These are phyloP conservation scores for Lojkania enalia DNA, from an alignment of 2,329 filamentous ascomycete genomes.

Conservation along the genomic window DNA sequence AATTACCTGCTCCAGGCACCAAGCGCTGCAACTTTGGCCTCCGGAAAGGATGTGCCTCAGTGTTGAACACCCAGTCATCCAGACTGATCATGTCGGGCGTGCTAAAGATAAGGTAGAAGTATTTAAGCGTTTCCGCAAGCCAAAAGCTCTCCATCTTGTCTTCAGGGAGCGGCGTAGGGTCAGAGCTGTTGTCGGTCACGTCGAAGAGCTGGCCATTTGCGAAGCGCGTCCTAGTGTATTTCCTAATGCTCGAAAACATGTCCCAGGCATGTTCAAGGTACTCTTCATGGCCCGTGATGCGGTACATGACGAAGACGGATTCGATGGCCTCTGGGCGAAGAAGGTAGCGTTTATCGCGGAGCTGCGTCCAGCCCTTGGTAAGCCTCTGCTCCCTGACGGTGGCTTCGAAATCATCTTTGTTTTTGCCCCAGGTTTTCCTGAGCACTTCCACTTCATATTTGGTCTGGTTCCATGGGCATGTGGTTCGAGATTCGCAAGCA, in stretches of 20 bases:
- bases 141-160: conserved; percentile 52
- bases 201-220: conserved; percentile 52
- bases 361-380: conserved; percentile 45
- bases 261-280: conserved; percentile 52
- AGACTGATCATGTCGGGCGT: conserved; percentile 48
- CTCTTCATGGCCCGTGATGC: conserved; percentile 58
- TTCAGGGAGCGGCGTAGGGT: conserved; percentile 22
- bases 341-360: conserved; percentile 50
- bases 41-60: conserved; percentile 54
- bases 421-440: conserved; percentile 21
- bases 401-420: conserved; percentile 17
- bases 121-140: conserved; percentile 56
- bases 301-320: conserved; percentile 62
- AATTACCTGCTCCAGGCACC: too few species aligned
- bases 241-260: conserved; percentile 51
- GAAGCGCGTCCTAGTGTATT: conserved; percentile 44
- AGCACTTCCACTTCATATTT: conserved; percentile 50
- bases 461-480: conserved; percentile 59
- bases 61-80: conserved; percentile 56
- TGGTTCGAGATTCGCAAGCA: conserved; percentile 47
- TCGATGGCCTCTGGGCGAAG: conserved; percentile 62
- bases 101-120: conserved; percentile 55
- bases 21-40: conserved; percentile 30
- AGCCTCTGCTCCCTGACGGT: conserved; percentile 28
- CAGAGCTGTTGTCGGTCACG: conserved; percentile 35